phyloP scores from a whole-genome alignment of 1,284 basidiomycete species.

The Boletus sp. region DNA sequence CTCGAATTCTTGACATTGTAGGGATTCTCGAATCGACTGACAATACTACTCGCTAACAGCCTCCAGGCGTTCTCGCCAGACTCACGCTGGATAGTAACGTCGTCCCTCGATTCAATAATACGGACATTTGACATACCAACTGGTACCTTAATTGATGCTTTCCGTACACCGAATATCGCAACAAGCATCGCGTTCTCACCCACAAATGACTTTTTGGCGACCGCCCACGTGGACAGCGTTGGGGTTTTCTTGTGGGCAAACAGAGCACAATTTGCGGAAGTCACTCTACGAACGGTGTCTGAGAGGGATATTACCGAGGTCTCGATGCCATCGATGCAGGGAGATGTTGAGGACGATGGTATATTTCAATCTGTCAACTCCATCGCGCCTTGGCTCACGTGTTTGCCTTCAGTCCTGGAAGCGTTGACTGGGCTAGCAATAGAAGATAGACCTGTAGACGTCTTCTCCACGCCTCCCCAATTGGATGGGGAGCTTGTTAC shows the following conservation, averaged over 20 bases:
- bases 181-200: constrained; percentile 93
- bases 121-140: constrained; percentile 97
- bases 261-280: constrained; percentile 86
- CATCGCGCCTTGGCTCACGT: constrained; percentile 8
- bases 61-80: constrained; percentile 86
- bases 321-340: constrained; percentile 81
- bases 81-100: constrained; percentile 87
- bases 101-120: constrained; percentile 88
- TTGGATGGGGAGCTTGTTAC: constrained; percentile 86
- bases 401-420: constrained; percentile 52
- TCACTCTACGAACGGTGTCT: constrained; percentile 76
- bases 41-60: constrained; percentile 6
- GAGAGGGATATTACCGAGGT: constrained; percentile 74
- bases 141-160: constrained; percentile 87
- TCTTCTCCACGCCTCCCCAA: constrained; percentile 82
- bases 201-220: constrained; percentile 93
- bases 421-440: constrained; percentile 56
- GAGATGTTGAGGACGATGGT: constrained; percentile 75
- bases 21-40: constrained; percentile 25
- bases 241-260: constrained; percentile 98
- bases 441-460: constrained; percentile 57
- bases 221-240: constrained; percentile 89
- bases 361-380: constrained; percentile 1
- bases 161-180: constrained; percentile 85
- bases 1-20: constrained; percentile 81